phyloP scores from a whole-genome alignment of 202 grass and related monocot genomes.

The Setaria viridis region DNA sequence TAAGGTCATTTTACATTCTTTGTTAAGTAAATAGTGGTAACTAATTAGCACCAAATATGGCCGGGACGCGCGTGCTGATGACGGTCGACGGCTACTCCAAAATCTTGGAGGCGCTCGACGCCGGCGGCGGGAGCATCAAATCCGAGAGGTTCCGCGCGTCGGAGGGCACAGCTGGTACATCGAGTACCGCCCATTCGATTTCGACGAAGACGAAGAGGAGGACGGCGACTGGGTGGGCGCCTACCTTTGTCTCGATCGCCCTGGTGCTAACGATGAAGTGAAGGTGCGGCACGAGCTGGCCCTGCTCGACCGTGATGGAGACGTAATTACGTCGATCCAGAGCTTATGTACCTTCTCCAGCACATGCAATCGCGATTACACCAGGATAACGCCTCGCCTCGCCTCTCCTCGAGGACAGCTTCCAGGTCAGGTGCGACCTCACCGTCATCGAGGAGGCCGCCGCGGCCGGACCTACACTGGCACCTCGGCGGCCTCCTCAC shows the following conservation, averaged over 20 bases:
- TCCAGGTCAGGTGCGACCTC: not conserved
- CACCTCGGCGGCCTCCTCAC: not conserved
- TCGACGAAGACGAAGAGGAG: not conserved
- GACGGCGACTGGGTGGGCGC: not conserved
- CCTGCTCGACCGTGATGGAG: not conserved
- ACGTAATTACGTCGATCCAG: accelerated
- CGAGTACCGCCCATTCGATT: not conserved
- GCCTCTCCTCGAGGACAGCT: not conserved
- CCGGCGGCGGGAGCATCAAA: not conserved
- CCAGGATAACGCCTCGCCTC: too few species aligned
- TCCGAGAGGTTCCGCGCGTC: not conserved
- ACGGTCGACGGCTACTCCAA: conserved; percentile 36
- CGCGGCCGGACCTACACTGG: not conserved
- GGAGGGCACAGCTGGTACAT: conserved; percentile 31
- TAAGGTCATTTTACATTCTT: too few species aligned
- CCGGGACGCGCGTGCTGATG: conserved; percentile 32
- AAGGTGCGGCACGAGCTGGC: not conserved
- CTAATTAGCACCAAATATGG: too few species aligned
- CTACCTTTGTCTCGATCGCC: not conserved
- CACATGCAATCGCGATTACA: too few species aligned
- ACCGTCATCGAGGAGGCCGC: not conserved
- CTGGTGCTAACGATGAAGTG: not conserved
- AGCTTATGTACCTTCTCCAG: too few species aligned
- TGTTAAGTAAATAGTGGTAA: too few species aligned
- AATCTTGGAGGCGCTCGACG: not conserved